Conservation (phyloP, 2,329 filamentous ascomycete genomes). For the Diaporthe caulivora region DNA sequence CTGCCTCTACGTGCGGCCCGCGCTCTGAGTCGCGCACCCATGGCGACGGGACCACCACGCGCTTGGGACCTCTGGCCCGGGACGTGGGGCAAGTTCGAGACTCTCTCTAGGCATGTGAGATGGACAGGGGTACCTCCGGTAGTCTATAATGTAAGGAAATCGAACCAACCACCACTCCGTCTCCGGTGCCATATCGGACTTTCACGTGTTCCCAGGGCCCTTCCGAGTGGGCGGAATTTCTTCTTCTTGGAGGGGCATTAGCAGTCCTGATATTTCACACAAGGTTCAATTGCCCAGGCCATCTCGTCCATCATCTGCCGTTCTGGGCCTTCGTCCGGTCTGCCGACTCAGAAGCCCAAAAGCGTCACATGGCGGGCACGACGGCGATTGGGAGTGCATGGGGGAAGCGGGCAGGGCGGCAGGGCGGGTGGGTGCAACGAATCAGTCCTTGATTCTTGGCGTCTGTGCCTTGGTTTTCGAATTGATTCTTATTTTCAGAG, state of each 20-base stretch:
- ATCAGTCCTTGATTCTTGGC: constrained; percentile 23
- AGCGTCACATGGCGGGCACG: constrained; percentile 13
- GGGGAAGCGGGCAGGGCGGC: background rate
- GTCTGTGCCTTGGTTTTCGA: constrained; percentile 25
- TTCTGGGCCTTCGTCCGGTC: constrained; percentile 13
- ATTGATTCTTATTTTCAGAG: constrained; percentile 10
- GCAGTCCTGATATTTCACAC: constrained; percentile 16
- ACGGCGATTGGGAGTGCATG: background rate
- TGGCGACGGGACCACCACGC: background rate
- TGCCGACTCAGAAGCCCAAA: constrained; percentile 18
- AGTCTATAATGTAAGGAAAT: background rate
- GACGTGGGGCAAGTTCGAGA: constrained; percentile 1
- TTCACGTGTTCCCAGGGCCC: background rate
- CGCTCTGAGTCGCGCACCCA: constrained; percentile 12
- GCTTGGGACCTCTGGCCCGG: background rate
- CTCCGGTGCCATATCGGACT: background rate
- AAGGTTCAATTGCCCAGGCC: background rate
- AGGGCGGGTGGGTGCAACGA: background rate
- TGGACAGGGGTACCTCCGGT: background rate
- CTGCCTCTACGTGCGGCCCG: background rate
- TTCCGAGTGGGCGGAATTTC: background rate
- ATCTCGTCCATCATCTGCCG: constrained; percentile 2
- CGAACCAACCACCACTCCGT: background rate
- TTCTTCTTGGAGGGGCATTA: too few species aligned
- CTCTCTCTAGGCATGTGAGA: background rate